Evolutionary conservation across 2,329 filamentous ascomycete species (phyloP).

Genomic region (Boeremia exigua): DNA sequence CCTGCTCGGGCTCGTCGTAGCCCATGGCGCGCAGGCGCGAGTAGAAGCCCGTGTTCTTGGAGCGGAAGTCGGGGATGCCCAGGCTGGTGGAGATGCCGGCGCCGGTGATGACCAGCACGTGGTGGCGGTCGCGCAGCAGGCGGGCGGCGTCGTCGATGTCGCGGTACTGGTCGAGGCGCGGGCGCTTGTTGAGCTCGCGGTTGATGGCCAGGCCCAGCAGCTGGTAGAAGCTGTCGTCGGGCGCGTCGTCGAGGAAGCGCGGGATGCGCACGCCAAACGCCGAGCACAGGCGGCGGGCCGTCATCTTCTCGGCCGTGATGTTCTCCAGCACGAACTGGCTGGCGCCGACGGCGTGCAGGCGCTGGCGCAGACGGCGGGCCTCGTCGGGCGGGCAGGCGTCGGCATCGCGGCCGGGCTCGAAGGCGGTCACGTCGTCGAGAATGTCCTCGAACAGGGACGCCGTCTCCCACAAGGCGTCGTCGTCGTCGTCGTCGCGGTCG

Average conservation of each 20-base stretch:
- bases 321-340: slow-evolving; percentile 72
- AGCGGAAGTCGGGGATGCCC: slow-evolving; percentile 96
- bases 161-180: slow-evolving; percentile 81
- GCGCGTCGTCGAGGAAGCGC: slow-evolving; percentile 71
- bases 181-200: slow-evolving; percentile 80
- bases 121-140: slow-evolving; percentile 74
- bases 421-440: slow-evolving; percentile 39
- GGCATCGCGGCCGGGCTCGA: slow-evolving; percentile 33
- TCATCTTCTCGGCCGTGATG: slow-evolving; percentile 65
- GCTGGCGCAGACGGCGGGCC: slow-evolving; percentile 69
- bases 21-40: slow-evolving; percentile 81
- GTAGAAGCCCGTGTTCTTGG: slow-evolving; percentile 90
- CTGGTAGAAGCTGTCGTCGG: slow-evolving; percentile 77
- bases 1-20: slow-evolving; percentile 84
- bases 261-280: slow-evolving; percentile 83
- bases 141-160: slow-evolving; percentile 84
- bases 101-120: slow-evolving; percentile 92
- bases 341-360: slow-evolving; percentile 78
- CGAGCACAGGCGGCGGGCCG: slow-evolving; percentile 82
- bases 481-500: slow-evolving; percentile 21
- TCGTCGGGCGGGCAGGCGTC: slow-evolving; percentile 56
- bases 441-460: slow-evolving; percentile 45
- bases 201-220: slow-evolving; percentile 79
- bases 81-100: slow-evolving; percentile 96
- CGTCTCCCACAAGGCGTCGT: slow-evolving; percentile 40